Base-by-base conservation (phyloP, 2,329 filamentous ascomycete species). In the Penicillium psychrosexuale region DNA sequence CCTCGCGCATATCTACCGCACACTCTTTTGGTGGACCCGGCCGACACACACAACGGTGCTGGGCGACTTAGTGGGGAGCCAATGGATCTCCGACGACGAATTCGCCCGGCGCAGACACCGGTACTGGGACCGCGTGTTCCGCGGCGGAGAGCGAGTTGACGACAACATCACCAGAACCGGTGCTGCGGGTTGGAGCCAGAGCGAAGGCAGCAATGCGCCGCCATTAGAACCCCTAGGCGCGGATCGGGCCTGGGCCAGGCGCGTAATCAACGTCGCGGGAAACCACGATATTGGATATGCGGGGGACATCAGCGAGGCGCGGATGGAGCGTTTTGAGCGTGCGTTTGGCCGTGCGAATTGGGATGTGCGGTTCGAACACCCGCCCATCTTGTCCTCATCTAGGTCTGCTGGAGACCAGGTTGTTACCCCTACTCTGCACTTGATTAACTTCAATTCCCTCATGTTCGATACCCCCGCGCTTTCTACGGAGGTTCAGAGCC, bases 261-360 rank as follows among this genome's bases (percentile, higher is more conserved):
- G 88, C 52, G 80, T 97, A 60, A 91, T 99, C 70, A 95, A 96
- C 63, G 84, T 97, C 27, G 91, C 86, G 0, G 94, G 94, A 1
- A 99, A 99, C 68, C 94, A 99, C 70, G 94, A 99, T 72, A 87
- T 99, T 67, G 94, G 94, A 33, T 99, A 99, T 70, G 91, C 92
- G 0, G 94, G 94, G 3, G 94, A 99, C 72, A 81, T 97, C 58
- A 91, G 88, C 38, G 76, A 81, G n/a, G 80, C 84, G 58, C 84
- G 91, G 3, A 79, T 97, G 51, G 78, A 84, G 28, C 84, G 94
- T 1, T 99, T 97, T 69, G 91, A 96, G 74, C 80, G 82, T 22
- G 82, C 83, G 1, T 99, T 96, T 76, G 94, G 94, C 53, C 89
- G 86, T 61, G 85, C 89, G 17, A 96, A 97, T 71, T 99, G 96